Base-by-base conservation (phyloP, 2,329 filamentous ascomycete species). In the Trichoderma gracile region DNA sequence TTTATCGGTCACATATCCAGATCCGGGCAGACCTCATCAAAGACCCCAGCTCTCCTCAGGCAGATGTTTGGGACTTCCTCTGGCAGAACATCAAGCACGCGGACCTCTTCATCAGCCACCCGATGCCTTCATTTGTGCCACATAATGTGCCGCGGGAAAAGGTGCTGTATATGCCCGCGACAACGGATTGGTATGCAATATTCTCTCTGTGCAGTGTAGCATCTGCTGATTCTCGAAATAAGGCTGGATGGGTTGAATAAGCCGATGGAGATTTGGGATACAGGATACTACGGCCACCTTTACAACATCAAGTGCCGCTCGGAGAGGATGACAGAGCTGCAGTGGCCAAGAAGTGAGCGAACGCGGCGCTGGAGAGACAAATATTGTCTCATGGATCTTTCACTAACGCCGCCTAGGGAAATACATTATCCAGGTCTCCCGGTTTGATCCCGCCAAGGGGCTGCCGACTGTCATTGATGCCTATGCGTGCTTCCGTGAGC, bases 1-100 rank as follows among this genome's bases (percentile, higher is more conserved):
- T 94, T 46, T 95, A 91, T 77, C 86, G 91, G 65, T 92, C 89
- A 54, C 91, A 95, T 74, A 95, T 95, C 64, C 90, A 95, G 75
- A 88, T 95, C 65, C 86, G 91, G 63, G 87, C 86, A 67, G 91
- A 95, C 71, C 81, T 94, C 14, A 84, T 89, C 7, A 83, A 84
- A 55, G 78, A 83, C 54, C 74, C 83, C 1, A 87, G 84, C 1
- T 87, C 86, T 2, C 88, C 90, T 0, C 90, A 93, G 69, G 84
- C 84, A 5, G 87, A 91, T 67, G 86, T 90, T 14, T 95, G 91
- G 91, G 78, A 84, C 33, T 92, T 87, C 78, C 78, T 95, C 9
- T 94, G 89, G 89, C 78, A 85, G 55, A 85, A 86, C 67, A 90
- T 92, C 70, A 82, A 89, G 71, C 76, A 83, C 1, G 87, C 89